These are phyloP conservation scores for Balansia obtecta DNA, from an alignment of 2,329 filamentous ascomycete genomes.

Conservation along the genomic window DNA sequence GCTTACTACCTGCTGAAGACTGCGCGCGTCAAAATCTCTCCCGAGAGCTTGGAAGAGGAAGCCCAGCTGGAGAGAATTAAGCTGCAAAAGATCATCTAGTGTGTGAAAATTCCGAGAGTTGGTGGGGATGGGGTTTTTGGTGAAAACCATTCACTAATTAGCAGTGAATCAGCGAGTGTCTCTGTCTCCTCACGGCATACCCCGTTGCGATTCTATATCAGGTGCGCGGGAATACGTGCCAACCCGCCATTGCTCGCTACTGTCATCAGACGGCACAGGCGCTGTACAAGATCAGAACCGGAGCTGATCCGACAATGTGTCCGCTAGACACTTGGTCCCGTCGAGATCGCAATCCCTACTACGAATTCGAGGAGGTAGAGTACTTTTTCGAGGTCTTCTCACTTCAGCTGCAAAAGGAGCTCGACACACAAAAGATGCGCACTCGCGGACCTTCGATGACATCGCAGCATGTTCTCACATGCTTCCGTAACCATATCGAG, in stretches of 20 bases:
- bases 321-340: background rate
- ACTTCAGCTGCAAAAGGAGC: constrained; percentile 14
- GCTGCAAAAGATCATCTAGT: background rate
- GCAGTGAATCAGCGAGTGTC: constrained; percentile 12
- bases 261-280: constrained; percentile 11
- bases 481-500: constrained; percentile 16
- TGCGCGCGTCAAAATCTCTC: background rate
- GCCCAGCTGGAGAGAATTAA: background rate
- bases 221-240: constrained; percentile 13
- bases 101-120: background rate
- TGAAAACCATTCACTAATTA: background rate
- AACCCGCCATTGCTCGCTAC: constrained; percentile 13
- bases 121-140: too few species aligned
- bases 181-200: constrained; percentile 14
- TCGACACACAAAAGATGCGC: constrained; percentile 4
- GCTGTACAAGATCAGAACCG: constrained; percentile 10
- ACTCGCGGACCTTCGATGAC: constrained; percentile 8
- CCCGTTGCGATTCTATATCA: constrained; percentile 15
- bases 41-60: background rate
- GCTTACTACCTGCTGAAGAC: constrained; percentile 12
- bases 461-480: constrained; percentile 14
- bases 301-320: background rate
- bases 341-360: background rate
- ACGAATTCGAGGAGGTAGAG: constrained; percentile 6
- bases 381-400: constrained; percentile 17